Base-by-base conservation (phyloP, 768 basidiomycete species). In the Xerocomus brunneocitrinus region DNA sequence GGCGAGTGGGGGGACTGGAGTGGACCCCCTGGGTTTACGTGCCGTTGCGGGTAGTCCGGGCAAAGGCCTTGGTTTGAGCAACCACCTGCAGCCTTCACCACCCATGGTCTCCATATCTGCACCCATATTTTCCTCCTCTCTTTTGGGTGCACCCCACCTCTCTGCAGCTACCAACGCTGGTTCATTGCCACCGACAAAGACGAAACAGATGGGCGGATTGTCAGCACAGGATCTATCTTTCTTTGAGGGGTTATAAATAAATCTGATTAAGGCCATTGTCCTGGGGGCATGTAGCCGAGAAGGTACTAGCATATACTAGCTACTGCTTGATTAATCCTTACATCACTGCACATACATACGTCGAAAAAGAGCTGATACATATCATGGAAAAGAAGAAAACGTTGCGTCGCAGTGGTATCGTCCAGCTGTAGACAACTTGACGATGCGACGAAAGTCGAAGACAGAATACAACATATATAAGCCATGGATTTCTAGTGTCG, bases 151-250 rank as follows among this genome's bases (percentile, higher is more conserved):
- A 19, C 19, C 19, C 19, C 19, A 19, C 19, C 19, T 19, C 19
- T 19, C 19, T 19, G 19, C 19, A 19, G 19, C 19, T 19, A 43
- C 63, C 5, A 53, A 61, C 32, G 1, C 42, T 3, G 40, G 42
- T n/a, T 22, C 49, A 35, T 52, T 55, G 19, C 58, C 59, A 25
- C 24, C 55, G 13, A 32, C 52, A 25, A 58, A 66, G 45, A 57
- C 67, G 42, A 64, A 45, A 50, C 59, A 58, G 63, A 69, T 62
- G n/a, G 81, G 83, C 12, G 86, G 85, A 4, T 67, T 92, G 47
- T 87, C 85, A 4, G 90, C 89, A 3, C 87, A 90, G 69, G 91
- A 92, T 76, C 67, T 92, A 48, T 89, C 85, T 16, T 93, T 94
- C 68, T 94, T 93, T 65, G 91, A 93, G 70, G 86, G 88, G 34